Percentiles rank a stretch among this genome's conserved stretches.
Evolutionary conservation across 345 rosid species (phyloP).

Genomic region (Lepidium africanum): DNA sequence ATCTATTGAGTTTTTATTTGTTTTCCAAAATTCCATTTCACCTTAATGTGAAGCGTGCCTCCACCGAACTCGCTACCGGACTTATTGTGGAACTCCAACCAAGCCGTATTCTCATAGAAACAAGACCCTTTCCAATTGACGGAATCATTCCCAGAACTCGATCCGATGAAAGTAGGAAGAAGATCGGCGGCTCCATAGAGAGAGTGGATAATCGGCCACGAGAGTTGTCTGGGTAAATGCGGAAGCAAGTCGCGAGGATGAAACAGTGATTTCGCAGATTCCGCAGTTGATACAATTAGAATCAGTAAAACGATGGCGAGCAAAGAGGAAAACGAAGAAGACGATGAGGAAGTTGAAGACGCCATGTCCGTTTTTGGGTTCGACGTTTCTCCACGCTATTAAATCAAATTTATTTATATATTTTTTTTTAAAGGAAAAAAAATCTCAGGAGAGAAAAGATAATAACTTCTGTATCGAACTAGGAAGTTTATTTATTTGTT

Average conservation of each 20-base stretch:
- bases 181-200: constrained; percentile 65
- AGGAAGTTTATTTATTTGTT: not conserved
- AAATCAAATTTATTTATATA: not conserved
- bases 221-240: constrained; percentile 55
- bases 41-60: constrained; percentile 71
- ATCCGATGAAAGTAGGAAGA: constrained; percentile 78
- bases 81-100: constrained; percentile 88
- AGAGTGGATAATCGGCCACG: constrained; percentile 77
- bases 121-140: constrained; percentile 92
- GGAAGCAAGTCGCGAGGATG: constrained; percentile 76
- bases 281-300: constrained; percentile 8
- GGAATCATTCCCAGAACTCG: constrained; percentile 26
- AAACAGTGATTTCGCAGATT: constrained; percentile 38
- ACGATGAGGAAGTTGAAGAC: constrained; percentile 16
- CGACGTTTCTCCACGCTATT: constrained; percentile 1
- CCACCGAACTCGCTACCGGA: constrained; percentile 80
- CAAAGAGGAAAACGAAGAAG: constrained; percentile 15
- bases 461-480: not conserved
- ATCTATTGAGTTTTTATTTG: not conserved
- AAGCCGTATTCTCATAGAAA: constrained; percentile 59
- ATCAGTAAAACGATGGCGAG: not conserved
- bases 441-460: not conserved
- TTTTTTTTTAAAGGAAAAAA: too few relatives aligned
- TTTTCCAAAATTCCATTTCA: constrained; percentile 17
- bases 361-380: constrained; percentile 9